A percentile compares a stretch with the other conserved stretches of the same genome.
phyloP scores from a whole-genome alignment of 2,329 filamentous ascomycete species.

The Arachnopeziza araneosa region DNA sequence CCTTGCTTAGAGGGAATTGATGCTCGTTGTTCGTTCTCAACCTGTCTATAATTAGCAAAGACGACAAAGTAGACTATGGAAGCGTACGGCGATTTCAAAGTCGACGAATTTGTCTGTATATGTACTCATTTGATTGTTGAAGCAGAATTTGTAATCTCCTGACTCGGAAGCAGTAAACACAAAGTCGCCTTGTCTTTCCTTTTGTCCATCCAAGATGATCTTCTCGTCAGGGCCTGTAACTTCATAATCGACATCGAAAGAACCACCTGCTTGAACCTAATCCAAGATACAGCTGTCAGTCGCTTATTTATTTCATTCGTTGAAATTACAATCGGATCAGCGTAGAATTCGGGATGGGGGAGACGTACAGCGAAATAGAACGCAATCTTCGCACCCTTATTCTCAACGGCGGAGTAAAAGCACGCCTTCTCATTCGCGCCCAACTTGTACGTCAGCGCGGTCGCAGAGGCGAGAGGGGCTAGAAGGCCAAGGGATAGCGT shows the following conservation, averaged over 20 bases:
- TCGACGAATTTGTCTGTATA: constrained; percentile 97
- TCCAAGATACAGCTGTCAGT: background rate
- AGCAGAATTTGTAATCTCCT: constrained; percentile 96
- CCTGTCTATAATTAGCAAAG: constrained; percentile 42
- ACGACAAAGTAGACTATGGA: constrained; percentile 14
- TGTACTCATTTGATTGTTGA: constrained; percentile 97
- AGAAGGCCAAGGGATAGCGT: constrained; percentile 61
- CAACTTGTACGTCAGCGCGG: constrained; percentile 90
- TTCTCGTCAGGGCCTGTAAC: constrained; percentile 79
- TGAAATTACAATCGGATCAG: background rate
- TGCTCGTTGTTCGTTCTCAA: constrained; percentile 83
- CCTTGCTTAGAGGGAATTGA: constrained; percentile 84
- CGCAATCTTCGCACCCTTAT: constrained; percentile 80
- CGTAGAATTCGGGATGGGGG: too few relatives aligned
- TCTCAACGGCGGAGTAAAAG: constrained; percentile 79
- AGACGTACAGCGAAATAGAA: constrained; percentile 93
- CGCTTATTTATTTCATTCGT: background rate
- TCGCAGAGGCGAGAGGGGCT: constrained; percentile 73
- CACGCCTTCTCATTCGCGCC: constrained; percentile 89
- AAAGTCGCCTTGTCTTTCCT: constrained; percentile 94
- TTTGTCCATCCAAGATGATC: constrained; percentile 76
- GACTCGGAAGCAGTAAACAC: constrained; percentile 87
- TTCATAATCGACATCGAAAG: constrained; percentile 92
- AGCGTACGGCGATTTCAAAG: constrained; percentile 85
- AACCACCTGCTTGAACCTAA: constrained; percentile 95